Evolutionary conservation across 208 protist species (phyloP).

Genomic region (Leishmania tropica): DNA sequence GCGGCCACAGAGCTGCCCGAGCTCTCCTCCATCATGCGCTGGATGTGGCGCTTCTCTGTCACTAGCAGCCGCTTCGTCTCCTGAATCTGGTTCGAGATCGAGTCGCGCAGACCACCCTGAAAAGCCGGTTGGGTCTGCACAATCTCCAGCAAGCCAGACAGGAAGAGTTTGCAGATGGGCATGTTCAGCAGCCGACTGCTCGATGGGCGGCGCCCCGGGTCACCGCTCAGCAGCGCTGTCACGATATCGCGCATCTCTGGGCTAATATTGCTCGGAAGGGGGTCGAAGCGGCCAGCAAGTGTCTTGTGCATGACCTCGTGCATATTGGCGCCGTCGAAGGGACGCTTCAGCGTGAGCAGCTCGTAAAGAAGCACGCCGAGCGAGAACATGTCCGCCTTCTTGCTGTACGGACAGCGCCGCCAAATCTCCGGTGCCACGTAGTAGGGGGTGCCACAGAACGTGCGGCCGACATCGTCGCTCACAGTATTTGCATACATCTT

Average conservation of each 20-base stretch:
- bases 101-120: conserved; percentile 56
- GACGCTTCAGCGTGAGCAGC: conserved; percentile 80
- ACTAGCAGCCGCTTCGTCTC: conserved; percentile 61
- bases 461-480: conserved; percentile 54
- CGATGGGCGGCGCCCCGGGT: conserved; percentile 56
- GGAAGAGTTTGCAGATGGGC: conserved; percentile 76
- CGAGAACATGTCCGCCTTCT: conserved; percentile 94
- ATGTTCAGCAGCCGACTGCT: conserved; percentile 72
- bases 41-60: conserved; percentile 45
- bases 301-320: conserved; percentile 80
- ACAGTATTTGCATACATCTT: conserved; percentile 62
- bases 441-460: conserved; percentile 90
- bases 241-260: conserved; percentile 71
- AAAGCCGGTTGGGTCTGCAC: conserved; percentile 72
- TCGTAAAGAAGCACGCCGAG: conserved; percentile 90
- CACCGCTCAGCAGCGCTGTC: conserved; percentile 49
- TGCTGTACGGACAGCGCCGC: conserved; percentile 90
- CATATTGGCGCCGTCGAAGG: conserved; percentile 78
- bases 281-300: conserved; percentile 52
- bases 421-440: conserved; percentile 95
- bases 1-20: conserved; percentile 40
- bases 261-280: conserved; percentile 51
- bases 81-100: conserved; percentile 62
- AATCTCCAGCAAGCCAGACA: conserved; percentile 78
- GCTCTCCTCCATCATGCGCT: conserved; percentile 63